Evolutionary conservation across 805 yeast genomes (phyloP).

Genomic region (Metschnikowia noctiluminum): DNA sequence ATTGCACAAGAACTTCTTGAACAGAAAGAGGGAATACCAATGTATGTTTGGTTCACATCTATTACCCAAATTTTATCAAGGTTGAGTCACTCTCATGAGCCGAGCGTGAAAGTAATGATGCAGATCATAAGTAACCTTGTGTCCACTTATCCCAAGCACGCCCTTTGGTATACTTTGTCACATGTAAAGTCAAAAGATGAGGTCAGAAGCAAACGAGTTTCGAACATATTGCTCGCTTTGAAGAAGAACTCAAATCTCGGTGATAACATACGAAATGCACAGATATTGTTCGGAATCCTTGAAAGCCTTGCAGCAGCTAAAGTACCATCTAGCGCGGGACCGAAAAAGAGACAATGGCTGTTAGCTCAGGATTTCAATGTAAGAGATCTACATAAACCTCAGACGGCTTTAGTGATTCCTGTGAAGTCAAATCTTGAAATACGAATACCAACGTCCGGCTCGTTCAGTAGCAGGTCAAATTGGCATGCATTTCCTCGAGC

Average conservation of each 20-base stretch:
- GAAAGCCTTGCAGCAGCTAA: conserved; percentile 41
- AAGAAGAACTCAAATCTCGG: conserved; percentile 16
- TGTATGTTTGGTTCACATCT: conserved; percentile 70
- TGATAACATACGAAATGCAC: conserved; percentile 23
- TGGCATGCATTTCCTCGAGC: conserved; percentile 42
- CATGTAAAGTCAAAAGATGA: conserved; percentile 56
- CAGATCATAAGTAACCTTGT: conserved; percentile 58
- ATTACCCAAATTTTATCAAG: conserved; percentile 84
- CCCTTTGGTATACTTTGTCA: conserved; percentile 81
- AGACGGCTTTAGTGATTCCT: conserved; percentile 63
- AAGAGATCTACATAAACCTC: conserved; percentile 26
- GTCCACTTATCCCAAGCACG: conserved; percentile 69
- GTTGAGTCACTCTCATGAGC: conserved; percentile 57
- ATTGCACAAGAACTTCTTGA: conserved; percentile 49
- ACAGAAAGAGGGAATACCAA: conserved; percentile 46
- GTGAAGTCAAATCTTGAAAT: conserved; percentile 67
- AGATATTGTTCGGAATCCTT: conserved; percentile 39
- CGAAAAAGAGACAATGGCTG: conserved; percentile 30
- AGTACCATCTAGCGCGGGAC: conserved; percentile 27
- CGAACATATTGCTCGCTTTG: conserved; percentile 20
- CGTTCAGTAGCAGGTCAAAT: conserved; percentile 15
- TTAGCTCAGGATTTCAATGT: conserved; percentile 42
- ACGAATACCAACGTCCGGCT: conserved; percentile 46
- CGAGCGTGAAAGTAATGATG: conserved; percentile 53
- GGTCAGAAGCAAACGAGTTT: conserved; percentile 27